Percentiles rank a stretch among this genome's conserved stretches.
Evolutionary conservation across 495 filamentous ascomycete species (phyloP).

Genomic region (Jackrogersella multiformis): DNA sequence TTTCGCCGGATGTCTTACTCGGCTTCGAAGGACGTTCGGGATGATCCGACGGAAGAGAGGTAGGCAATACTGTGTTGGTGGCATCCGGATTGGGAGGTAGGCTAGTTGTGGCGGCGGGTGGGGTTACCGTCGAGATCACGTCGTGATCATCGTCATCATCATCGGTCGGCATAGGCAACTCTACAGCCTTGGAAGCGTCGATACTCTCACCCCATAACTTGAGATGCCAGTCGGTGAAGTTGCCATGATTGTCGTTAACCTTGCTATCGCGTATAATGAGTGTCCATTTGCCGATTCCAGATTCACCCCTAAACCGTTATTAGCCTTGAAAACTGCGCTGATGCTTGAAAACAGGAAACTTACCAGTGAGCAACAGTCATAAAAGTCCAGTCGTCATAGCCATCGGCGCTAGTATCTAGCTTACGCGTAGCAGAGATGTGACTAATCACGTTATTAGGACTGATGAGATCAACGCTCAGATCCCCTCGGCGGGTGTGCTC

Average conservation of each 20-base stretch:
- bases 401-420: constrained; percentile 67
- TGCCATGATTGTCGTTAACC: constrained; percentile 78
- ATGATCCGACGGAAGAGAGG: constrained; percentile 71
- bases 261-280: constrained; percentile 87
- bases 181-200: constrained; percentile 72
- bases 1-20: constrained; percentile 49
- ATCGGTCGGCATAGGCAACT: constrained; percentile 84
- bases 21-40: constrained; percentile 78
- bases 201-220: constrained; percentile 91
- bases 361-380: constrained; percentile 98
- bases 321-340: constrained; percentile 35
- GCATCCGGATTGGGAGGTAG: constrained; percentile 38
- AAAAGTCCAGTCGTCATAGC: constrained; percentile 98
- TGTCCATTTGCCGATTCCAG: constrained; percentile 86
- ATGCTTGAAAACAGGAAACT: constrained; percentile 41
- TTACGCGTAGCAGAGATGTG: constrained; percentile 80
- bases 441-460: constrained; percentile 81
- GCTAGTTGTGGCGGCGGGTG: constrained; percentile 53
- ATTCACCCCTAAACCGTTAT: constrained; percentile 75
- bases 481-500: constrained; percentile 87
- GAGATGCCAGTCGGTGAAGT: constrained; percentile 90
- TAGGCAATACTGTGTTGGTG: constrained; percentile 45
- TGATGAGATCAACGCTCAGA: constrained; percentile 89
- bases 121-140: constrained; percentile 55
- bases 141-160: constrained; percentile 85